Base-by-base conservation (phyloP, 768 basidiomycete genomes). In the Termitomyces sp. region DNA sequence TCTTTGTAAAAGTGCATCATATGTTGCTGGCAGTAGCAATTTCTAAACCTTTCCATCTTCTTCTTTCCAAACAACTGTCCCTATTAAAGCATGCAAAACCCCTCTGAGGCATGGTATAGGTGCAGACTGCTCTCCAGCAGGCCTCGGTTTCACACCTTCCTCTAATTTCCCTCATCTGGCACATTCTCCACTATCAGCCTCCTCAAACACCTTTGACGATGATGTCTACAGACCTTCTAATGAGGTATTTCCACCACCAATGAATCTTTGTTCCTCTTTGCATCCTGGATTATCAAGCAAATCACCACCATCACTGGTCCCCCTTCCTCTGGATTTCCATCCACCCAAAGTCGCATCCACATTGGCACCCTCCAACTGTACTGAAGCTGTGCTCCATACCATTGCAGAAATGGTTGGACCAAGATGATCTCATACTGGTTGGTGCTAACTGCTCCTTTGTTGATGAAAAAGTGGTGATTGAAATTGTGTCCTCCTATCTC, bases 401-500 rank as follows among this genome's bases (percentile, higher is more conserved):
- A 68, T 17, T 62, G 57, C 7, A 68, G 52, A 60, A 60, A 68
- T 0, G 63, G 66, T 29, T 67, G 66, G 0, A 65, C 65, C 7
- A 67, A 46, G 21, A 67, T 64, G 1, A 61, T 38, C 14, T 68
- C 67, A 12, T 66, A 59, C 1, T 43, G 45, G 0, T 60, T 63
- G 1, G 59, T 38, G 2, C 60, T 53, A 2, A 44, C 43, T 1
- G 46, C 46, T 8, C 51, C 42, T 14, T 7, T 16, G 19, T 47
- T 54, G 6, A 71, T 58, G 19, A 71, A 71, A 25, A 69, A 63
- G 35, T 71, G 69, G 27, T 69, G 70, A 19, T 62, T n/a, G n/a
- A n/a, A n/a, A n/a, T n/a, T n/a, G n/a, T n/a, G n/a, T n/a, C n/a
- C n/a, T n/a, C n/a, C n/a, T n/a, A n/a, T 41, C n/a, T 42, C 32